These are phyloP conservation scores for Trypanosoma avium DNA, from an alignment of 208 protist species.

Conservation along the genomic window DNA sequence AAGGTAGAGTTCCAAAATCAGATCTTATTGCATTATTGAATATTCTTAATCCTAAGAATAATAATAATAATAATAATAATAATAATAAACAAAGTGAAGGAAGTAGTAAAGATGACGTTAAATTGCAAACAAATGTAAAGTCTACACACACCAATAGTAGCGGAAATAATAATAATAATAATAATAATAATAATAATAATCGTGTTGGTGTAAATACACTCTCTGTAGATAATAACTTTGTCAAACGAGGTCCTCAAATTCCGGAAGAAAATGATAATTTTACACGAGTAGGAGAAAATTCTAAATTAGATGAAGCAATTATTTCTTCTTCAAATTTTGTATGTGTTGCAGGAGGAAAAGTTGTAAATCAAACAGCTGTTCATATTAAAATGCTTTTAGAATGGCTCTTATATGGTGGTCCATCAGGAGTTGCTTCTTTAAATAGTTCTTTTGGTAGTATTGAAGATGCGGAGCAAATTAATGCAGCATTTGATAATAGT, in stretches of 20 bases:
- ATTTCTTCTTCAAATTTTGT: not conserved
- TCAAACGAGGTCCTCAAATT: not conserved
- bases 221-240: not conserved
- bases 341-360: not conserved
- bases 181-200: conserved; percentile 11
- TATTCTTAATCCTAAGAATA: conserved; percentile 5
- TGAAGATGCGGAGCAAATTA: conserved; percentile 18
- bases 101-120: not conserved
- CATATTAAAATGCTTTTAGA: conserved; percentile 22
- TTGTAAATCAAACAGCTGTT: conserved; percentile 10
- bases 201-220: not conserved
- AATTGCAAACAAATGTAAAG: conserved; percentile 11
- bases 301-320: not conserved
- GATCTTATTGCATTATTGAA: conserved; percentile 9
- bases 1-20: conserved; percentile 2
- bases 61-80: conserved; percentile 13
- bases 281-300: not conserved
- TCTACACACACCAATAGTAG: conserved; percentile 2
- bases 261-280: conserved; percentile 13
- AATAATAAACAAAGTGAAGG: not conserved
- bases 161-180: not conserved
- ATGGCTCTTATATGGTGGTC: conserved; percentile 4
- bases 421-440: conserved; percentile 1
- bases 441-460: conserved; percentile 21
- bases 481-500: not conserved